Evolutionary conservation across 78 protist species (phyloP).

Genomic region (Cyanophora paradoxa): DNA sequence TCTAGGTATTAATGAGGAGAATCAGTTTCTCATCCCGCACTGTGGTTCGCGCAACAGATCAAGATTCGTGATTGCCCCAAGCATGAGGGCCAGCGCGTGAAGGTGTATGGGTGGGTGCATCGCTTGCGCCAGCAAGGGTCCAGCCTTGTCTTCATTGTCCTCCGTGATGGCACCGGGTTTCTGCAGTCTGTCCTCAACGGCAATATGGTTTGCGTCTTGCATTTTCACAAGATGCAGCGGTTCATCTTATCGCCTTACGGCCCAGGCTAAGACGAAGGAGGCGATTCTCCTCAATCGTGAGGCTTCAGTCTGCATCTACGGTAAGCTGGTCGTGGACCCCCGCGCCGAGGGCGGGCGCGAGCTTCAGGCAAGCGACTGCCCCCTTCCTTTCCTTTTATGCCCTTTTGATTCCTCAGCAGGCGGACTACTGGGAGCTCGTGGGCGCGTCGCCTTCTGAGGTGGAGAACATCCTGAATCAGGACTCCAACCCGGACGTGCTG

Average conservation of each 20-base stretch:
- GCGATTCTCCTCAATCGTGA: slow-evolving; percentile 53
- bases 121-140: slow-evolving; percentile 53
- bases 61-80: slow-evolving; percentile 44
- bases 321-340: slow-evolving; percentile 17
- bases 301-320: slow-evolving; percentile 51
- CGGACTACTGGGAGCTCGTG: slow-evolving; percentile 45
- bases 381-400: not conserved
- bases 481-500: slow-evolving; percentile 42
- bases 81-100: slow-evolving; percentile 52
- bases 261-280: slow-evolving; percentile 16
- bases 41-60: not conserved
- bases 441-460: slow-evolving; percentile 45
- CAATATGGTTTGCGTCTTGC: slow-evolving; percentile 16
- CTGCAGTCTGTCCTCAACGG: slow-evolving; percentile 70
- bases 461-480: slow-evolving; percentile 65
- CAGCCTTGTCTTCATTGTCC: slow-evolving; percentile 69
- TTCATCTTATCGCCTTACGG: not conserved
- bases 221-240: slow-evolving; percentile 8
- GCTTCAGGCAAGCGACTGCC: not conserved
- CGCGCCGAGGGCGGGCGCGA: not conserved
- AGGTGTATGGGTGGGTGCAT: slow-evolving; percentile 84
- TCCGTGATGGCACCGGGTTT: slow-evolving; percentile 91
- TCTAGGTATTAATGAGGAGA: not conserved
- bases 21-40: not conserved
- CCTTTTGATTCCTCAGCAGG: too few species aligned